Evolutionary conservation across 176 grass and related monocot species (phyloP).

Genomic region (Stipa capillata): DNA sequence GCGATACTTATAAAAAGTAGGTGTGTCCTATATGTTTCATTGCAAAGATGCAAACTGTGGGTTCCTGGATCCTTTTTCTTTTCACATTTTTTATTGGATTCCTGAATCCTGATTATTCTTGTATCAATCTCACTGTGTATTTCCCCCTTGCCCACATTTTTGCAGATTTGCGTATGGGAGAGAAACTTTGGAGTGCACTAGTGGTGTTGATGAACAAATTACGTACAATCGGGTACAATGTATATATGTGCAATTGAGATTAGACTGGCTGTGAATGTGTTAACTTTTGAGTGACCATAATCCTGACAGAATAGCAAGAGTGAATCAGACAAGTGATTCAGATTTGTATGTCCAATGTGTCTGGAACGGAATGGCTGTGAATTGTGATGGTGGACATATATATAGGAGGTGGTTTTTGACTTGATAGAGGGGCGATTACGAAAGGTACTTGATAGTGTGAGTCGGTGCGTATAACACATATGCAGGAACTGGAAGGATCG

Average conservation of each 20-base stretch:
- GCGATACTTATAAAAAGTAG: not conserved
- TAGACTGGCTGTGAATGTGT: not conserved
- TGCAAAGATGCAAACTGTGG: not conserved
- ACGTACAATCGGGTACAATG: not conserved
- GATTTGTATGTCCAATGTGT: not conserved
- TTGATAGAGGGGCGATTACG: too few species aligned
- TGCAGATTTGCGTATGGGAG: slow-evolving; percentile 11
- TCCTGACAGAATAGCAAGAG: not conserved
- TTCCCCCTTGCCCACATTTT: too few species aligned
- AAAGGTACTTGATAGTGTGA: too few species aligned
- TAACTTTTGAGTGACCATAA: not conserved
- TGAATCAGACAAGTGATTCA: not conserved
- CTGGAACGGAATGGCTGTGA: too few species aligned
- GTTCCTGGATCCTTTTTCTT: too few species aligned
- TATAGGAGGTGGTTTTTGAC: too few species aligned
- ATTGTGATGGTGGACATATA: too few species aligned
- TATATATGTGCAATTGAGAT: not conserved
- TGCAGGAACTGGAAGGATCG: too few species aligned
- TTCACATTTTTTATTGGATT: too few species aligned
- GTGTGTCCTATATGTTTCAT: too few species aligned
- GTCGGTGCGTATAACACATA: too few species aligned
- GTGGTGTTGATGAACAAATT: not conserved
- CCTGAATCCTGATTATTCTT: too few species aligned
- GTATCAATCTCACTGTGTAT: not conserved
- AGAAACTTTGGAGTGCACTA: not conserved